Evolutionary conservation across 129 eudicot genomes (phyloP), one percentile per base, ranked within the genome.

Genomic region (Centrapalus pauciflorus): DNA sequence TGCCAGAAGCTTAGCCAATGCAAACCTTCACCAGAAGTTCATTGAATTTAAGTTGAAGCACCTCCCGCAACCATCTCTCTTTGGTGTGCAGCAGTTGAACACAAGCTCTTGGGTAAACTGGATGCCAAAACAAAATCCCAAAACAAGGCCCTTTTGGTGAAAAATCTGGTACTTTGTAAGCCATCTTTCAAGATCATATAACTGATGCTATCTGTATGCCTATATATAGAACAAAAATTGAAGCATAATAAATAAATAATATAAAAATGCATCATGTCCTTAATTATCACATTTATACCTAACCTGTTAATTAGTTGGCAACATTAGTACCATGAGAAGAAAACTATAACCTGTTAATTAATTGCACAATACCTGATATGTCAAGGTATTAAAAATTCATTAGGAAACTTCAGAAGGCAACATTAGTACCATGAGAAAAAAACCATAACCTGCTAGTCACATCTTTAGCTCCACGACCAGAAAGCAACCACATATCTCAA

Each of bases 221-320:
- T 86, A 74, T 57, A 70, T 43, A 11, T 32, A 20, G 14, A 20
- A 17, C 5, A 24, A 14, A 62, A 33, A 43, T 12, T 26, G 19
- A 17, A 21, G 17, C 11, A 20, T 2, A 28, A 62, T 10, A 21
- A 10, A 19, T 34, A 2, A 37, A 5, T 20, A 21, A 62, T 11
- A 13, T 5, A 34, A 33, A 32, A n/a, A n/a, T 62, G 16, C 28
- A 62, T 52, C 26, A 2, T n/a, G 5, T n/a, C 16, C 6, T 17
- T 26, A 57, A 57, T 1, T 9, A 12, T 19, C 43, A 59, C 24
- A 29, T 4, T 6, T 51, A 61, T 43, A 27, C 24, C 71, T 11
- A 23, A 82, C 93, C 82, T 79, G 88, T 74, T 86, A 88, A 82
- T 82, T 86, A 34, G 85, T 86, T 29, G 93, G 93, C n/a, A n/a